Conservation (phyloP, 129 eudicot genomes). For the Cynara cardunculus region DNA sequence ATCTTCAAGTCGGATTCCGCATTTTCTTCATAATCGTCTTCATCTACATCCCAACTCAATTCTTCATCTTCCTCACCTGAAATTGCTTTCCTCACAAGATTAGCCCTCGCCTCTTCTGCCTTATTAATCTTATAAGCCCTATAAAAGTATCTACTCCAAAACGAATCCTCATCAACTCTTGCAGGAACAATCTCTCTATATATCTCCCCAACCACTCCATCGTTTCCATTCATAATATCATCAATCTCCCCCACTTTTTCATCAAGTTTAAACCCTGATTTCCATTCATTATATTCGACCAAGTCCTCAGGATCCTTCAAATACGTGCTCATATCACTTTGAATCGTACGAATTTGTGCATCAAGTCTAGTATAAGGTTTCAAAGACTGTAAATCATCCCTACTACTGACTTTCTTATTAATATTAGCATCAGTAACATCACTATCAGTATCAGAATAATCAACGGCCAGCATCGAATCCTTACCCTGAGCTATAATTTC, state of each 20-base stretch:
- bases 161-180: constrained; percentile 46
- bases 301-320: constrained; percentile 57
- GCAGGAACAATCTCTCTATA: constrained; percentile 56
- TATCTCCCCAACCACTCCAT: constrained; percentile 48
- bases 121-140: constrained; percentile 53
- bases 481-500: constrained; percentile 47
- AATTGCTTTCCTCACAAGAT: constrained; percentile 60
- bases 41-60: constrained; percentile 88
- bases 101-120: constrained; percentile 73
- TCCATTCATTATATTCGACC: constrained; percentile 57
- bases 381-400: constrained; percentile 1
- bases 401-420: constrained; percentile 1
- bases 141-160: constrained; percentile 76
- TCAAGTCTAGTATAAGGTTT: constrained; percentile 74
- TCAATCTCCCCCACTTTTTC: constrained; percentile 49
- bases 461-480: constrained; percentile 35
- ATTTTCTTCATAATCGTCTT: constrained; percentile 58
- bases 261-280: constrained; percentile 45
- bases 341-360: constrained; percentile 46
- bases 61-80: constrained; percentile 73
- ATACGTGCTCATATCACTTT: constrained; percentile 63
- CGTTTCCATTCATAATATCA: constrained; percentile 36
- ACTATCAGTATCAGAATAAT: constrained; percentile 33
- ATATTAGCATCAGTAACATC: constrained; percentile 9
- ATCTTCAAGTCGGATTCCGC: constrained; percentile 19